These are phyloP conservation scores for Pachyrhizus erosus DNA, from an alignment of 306 rosid species.

Conservation along the genomic window DNA sequence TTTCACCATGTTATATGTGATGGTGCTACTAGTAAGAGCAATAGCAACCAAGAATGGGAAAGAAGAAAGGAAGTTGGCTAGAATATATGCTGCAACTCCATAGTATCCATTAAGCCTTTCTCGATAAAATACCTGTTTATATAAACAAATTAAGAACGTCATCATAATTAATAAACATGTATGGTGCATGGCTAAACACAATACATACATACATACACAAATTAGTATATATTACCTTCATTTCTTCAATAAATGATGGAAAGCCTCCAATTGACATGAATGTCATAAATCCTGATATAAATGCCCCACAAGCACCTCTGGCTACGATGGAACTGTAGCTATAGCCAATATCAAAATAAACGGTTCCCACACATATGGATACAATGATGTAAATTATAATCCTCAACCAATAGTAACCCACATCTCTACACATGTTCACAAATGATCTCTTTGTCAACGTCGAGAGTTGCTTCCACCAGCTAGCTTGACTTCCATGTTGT, in stretches of 20 bases:
- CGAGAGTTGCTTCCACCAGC: constrained; percentile 84
- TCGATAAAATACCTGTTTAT: constrained; percentile 74
- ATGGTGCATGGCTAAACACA: too few species aligned
- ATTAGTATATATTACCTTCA: constrained; percentile 85
- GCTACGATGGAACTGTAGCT: constrained; percentile 94
- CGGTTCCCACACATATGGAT: constrained; percentile 91
- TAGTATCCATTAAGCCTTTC: constrained; percentile 92
- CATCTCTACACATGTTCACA: constrained; percentile 92
- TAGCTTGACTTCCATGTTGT: constrained; percentile 70
- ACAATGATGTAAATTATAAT: constrained; percentile 80
- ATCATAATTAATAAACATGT: too few species aligned
- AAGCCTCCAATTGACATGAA: constrained; percentile 99
- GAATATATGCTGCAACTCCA: constrained; percentile 83
- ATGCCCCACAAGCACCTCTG: constrained; percentile 93
- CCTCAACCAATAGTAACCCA: constrained; percentile 99
- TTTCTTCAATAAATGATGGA: constrained; percentile 94
- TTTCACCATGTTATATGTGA: constrained; percentile 83
- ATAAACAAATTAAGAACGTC: too few species aligned
- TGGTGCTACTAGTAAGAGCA: constrained; percentile 66
- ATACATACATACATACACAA: too few species aligned
- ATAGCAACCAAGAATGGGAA: constrained; percentile 89
- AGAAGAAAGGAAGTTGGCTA: constrained; percentile 88
- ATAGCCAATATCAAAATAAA: constrained; percentile 79
- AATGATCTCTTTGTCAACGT: constrained; percentile 83
- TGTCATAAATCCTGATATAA: constrained; percentile 95